Evolutionary conservation across 352 stramenopile genomes (phyloP), one percentile per base, ranked within the genome.

Genomic region (Phytopythium mirpurense): DNA sequence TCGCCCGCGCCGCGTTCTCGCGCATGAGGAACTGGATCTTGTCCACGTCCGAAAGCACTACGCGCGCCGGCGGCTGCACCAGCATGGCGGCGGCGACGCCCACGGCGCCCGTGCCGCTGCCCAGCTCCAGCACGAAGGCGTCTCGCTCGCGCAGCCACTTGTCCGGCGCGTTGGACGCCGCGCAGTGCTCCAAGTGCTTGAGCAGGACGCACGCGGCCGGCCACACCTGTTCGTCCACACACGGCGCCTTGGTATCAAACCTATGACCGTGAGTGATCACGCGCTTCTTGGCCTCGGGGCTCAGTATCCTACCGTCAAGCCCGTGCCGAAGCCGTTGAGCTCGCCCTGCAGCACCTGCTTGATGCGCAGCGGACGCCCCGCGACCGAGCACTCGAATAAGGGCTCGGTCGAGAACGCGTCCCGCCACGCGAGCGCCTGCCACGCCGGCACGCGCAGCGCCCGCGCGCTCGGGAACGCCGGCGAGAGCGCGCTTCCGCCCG

Each of bases 21-120:
- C 79, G 63, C 51, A 97, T 93, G 42, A 98, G 70, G 50, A 93
- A 91, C 29, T 95, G 70, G 15, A 98, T 65, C 41, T 84, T 86
- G 48, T 81, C 75, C 53, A 97, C 75, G 66, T 98, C 94, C 0
- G 93, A 98, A 51, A 97, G 74, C 41, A 95, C 76, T 11, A 98
- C 92, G 40, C 74, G 67, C 11, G 65, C 62, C 32, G 48, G 35
- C 37, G 60, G 57, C 19, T 78, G 81, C 40, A 91, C 82, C 18
- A 98, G 72, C 62, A 97, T 83, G 5, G 81, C 86, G 5, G 85
- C 83, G 1, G 86, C 90, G 37, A 98, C 82, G 11, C 86, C 90
- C 31, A 96, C 92, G 0, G 94, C 79, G 12, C 93, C 92, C 0
- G 95, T 98, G 34, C 94, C 92, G 37, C 84, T 89, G 34, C 93